These are phyloP conservation scores for Mortierella antarctica DNA, from an alignment of 192 early-diverging fungal genomes.

Conservation along the genomic window DNA sequence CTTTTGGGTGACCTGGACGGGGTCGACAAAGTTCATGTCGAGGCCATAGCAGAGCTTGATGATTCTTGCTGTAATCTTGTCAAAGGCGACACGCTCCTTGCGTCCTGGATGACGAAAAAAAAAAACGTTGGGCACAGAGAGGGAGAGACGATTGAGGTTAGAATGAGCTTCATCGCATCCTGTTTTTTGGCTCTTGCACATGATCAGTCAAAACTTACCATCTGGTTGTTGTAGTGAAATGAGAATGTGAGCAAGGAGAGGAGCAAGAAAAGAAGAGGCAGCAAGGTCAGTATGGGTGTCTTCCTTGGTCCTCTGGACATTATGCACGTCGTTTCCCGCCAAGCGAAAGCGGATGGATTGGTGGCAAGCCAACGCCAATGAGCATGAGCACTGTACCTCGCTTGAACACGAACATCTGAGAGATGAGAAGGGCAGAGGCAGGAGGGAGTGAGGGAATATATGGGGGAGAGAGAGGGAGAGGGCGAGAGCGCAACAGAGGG, in stretches of 20 bases:
- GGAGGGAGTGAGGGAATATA: too few relatives aligned
- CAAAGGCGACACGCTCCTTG: conserved; percentile 94
- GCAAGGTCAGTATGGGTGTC: neutral
- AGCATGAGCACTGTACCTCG: too few relatives aligned
- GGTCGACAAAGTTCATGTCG: conserved; percentile 95
- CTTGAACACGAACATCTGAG: too few relatives aligned
- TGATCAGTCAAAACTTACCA: conserved; percentile 14
- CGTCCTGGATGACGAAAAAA: conserved; percentile 59
- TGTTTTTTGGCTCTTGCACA: neutral
- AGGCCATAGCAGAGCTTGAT: conserved; percentile 97
- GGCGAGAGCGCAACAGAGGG: too few relatives aligned
- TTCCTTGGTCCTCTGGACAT: too few relatives aligned
- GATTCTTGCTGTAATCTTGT: conserved; percentile 95
- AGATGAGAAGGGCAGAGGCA: too few relatives aligned
- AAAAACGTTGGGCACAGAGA: neutral
- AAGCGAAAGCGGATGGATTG: too few relatives aligned
- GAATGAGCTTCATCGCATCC: neutral
- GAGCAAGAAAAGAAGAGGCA: neutral
- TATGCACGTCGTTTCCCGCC: too few relatives aligned
- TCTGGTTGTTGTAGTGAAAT: neutral
- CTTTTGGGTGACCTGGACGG: conserved; percentile 94
- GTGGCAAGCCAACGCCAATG: too few relatives aligned
- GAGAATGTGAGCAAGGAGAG: neutral
- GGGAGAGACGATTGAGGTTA: neutral
- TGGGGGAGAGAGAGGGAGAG: too few relatives aligned